Evolutionary conservation across 306 rosid species (phyloP).

Genomic region (Cucurbita ficifolia): DNA sequence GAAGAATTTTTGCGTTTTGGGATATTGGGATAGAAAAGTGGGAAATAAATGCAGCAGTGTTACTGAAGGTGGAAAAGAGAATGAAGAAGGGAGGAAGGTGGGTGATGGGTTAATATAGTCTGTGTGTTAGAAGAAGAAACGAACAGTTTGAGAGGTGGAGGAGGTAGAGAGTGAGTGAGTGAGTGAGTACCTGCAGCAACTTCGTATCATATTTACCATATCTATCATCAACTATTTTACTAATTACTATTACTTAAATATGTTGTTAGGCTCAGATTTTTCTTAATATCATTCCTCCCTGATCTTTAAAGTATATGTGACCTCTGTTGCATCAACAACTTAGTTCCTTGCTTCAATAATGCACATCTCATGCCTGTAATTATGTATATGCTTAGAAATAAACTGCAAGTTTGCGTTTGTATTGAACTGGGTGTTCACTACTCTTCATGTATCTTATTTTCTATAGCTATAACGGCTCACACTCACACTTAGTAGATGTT

Average conservation of each 20-base stretch:
- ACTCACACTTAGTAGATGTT: too few relatives aligned
- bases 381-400: background rate
- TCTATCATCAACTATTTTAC: background rate
- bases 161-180: background rate
- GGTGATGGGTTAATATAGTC: background rate
- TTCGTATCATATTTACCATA: background rate
- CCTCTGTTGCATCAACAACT: background rate
- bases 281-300: background rate
- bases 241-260: background rate
- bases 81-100: too few relatives aligned
- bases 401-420: background rate
- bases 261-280: background rate
- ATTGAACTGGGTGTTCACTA: background rate
- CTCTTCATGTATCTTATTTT: background rate
- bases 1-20: background rate
- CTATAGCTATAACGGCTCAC: too few relatives aligned
- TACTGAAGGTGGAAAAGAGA: too few relatives aligned
- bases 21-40: constrained; percentile 1
- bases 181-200: background rate
- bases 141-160: background rate
- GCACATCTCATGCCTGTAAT: background rate
- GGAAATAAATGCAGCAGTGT: background rate
- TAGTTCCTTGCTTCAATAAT: background rate
- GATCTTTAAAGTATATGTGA: background rate
- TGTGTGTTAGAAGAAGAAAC: background rate